Conservation (phyloP, 108 stramenopile genomes). For the Cylindrotheca closterium region DNA sequence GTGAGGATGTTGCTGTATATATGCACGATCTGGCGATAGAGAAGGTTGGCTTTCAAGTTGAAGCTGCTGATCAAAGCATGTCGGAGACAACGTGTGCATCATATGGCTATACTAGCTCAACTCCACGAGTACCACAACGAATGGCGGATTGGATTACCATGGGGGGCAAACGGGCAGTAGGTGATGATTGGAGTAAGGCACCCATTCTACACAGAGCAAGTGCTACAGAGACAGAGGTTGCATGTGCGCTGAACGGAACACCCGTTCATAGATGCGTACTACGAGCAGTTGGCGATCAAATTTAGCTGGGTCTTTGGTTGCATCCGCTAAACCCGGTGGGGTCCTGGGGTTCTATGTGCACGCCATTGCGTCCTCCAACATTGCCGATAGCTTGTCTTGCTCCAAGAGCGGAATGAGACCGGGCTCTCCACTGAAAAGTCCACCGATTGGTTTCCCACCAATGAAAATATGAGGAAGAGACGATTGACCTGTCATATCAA, state of each 20-base stretch:
- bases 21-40: constrained; percentile 51
- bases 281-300: background rate
- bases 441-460: constrained; percentile 53
- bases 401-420: constrained; percentile 59
- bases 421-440: constrained; percentile 67
- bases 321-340: no score
- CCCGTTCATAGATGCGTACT: constrained; percentile 69
- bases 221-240: constrained; percentile 75
- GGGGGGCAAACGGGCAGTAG: constrained; percentile 66
- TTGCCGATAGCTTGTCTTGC: constrained; percentile 20
- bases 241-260: constrained; percentile 54
- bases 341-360: background rate
- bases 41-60: constrained; percentile 36
- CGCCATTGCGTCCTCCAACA: background rate
- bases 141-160: constrained; percentile 46
- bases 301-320: no score
- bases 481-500: constrained; percentile 74
- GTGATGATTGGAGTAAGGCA: constrained; percentile 46
- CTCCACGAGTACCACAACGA: constrained; percentile 39
- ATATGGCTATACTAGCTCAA: background rate
- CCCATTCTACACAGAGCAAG: constrained; percentile 56
- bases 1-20: constrained; percentile 77
- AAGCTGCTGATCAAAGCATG: constrained; percentile 19
- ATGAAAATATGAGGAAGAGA: constrained; percentile 71
- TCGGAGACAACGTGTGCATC: background rate